Conservation (phyloP, 1,284 basidiomycete species). For the Trametes polyzona region DNA sequence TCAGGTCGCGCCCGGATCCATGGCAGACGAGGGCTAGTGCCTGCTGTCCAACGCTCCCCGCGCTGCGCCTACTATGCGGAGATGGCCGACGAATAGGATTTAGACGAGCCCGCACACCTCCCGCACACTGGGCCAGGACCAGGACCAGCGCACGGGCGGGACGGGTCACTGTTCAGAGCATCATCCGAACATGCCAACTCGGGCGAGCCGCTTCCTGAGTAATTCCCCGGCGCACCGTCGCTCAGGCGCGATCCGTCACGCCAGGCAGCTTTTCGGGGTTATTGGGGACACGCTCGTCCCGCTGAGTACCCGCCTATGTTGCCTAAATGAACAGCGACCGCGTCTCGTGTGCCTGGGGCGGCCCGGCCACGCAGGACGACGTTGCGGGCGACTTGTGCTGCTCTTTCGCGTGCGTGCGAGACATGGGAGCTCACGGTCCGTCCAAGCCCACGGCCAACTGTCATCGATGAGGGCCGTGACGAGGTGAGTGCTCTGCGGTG, state of each 20-base stretch:
- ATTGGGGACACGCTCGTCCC: no score
- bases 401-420: no score
- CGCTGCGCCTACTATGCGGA: neutral
- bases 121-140: neutral
- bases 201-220: neutral
- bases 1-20: no score
- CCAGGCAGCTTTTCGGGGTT: neutral
- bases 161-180: neutral
- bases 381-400: no score
- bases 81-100: constrained; percentile 8
- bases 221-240: neutral
- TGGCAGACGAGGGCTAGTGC: no score
- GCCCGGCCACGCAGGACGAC: neutral
- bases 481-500: no score
- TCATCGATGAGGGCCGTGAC: no score
- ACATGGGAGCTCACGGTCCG: no score
- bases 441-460: no score
- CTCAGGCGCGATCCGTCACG: neutral
- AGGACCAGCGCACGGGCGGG: neutral
- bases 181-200: neutral
- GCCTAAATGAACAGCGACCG: neutral
- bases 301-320: neutral
- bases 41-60: neutral
- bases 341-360: neutral
- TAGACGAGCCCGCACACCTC: constrained; percentile 5